Base-by-base conservation (phyloP, 2,329 filamentous ascomycete genomes). In the Teratosphaeria gauchensis region DNA sequence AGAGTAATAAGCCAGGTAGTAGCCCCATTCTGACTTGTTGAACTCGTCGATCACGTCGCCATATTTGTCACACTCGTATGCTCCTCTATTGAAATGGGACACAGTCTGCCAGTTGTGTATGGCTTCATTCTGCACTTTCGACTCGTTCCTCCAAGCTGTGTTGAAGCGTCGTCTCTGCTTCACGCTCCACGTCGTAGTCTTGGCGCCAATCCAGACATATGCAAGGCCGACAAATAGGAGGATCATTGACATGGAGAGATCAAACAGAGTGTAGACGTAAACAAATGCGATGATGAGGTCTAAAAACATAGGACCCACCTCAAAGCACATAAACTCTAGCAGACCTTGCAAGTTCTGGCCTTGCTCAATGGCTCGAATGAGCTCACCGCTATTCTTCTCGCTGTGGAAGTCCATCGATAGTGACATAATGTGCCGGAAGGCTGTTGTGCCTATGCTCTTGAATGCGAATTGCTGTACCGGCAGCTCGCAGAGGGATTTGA, bases 321-420 rank as follows among this genome's bases (percentile, higher is more conserved):
- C 76, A 60, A 88, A 84, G 2, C 84, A 71, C 3, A 84, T 72
- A 46, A 80, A 79, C 52, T 87, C 81, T 11, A 88, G 73, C 1
- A 89, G 71, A 42, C 81, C 75, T 51, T 82, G 81, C 12, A 89
- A 73, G 1, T 83, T 79, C 48, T 79, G 76, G 0, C 84, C 87
- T 64, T 87, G 84, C 55, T 81, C 77, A n/a, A 89, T 79, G 2
- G 84, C 81, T 62, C 83, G 81, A 69, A 84, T 82, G 0, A 89
- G 76, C 61, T 87, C 82, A 1, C 83, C 84, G 1, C 83, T 84
- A 57, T 82, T 79, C 62, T 86, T 86, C 55, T 80, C 79, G 19
- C 83, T 82, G 67, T 90, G 86, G 57, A 88, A 89, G 61, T 88
- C 84, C 74, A 86, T 86, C 0, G 84, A 86, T 0, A 89, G 76